A percentile compares a stretch with the other conserved stretches of the same genome.
Conservation (phyloP, 352 stramenopile genomes). For the Pythium apleroticum region DNA sequence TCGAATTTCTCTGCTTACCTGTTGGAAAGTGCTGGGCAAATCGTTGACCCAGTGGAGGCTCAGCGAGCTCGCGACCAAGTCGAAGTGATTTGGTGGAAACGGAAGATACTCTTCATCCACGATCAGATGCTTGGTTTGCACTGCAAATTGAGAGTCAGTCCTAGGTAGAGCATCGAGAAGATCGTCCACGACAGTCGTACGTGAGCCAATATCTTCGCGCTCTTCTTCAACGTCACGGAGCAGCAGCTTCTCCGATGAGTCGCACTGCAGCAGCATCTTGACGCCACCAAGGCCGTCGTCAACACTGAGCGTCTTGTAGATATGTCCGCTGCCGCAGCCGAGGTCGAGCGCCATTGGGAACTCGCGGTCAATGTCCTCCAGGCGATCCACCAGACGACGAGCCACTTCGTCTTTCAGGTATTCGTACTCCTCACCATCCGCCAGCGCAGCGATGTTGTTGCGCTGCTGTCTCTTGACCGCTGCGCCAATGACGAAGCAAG, state of each 20-base stretch:
- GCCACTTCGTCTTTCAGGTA: conserved; percentile 88
- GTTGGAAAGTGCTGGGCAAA: conserved; percentile 84
- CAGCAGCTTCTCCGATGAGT: conserved; percentile 74
- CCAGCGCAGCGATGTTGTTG: conserved; percentile 66
- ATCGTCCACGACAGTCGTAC: conserved; percentile 13
- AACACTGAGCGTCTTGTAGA: conserved; percentile 79
- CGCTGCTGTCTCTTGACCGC: conserved; percentile 78
- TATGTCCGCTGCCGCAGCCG: conserved; percentile 74
- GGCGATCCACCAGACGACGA: conserved; percentile 73
- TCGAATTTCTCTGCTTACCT: too few relatives aligned
- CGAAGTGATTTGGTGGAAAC: conserved; percentile 95
- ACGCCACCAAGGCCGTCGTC: conserved; percentile 75
- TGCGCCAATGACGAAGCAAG: too few relatives aligned
- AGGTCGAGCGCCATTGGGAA: conserved; percentile 82
- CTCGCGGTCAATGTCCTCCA: conserved; percentile 83
- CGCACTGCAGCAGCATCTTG: conserved; percentile 76
- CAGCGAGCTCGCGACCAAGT: conserved; percentile 95
- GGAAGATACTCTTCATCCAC: conserved; percentile 94
- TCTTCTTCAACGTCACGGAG: conserved; percentile 54
- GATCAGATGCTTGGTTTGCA: conserved; percentile 69
- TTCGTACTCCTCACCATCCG: conserved; percentile 74
- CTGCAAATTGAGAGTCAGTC: conserved; percentile 29
- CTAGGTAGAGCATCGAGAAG: too few relatives aligned
- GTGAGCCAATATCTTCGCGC: conserved; percentile 20
- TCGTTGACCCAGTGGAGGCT: conserved; percentile 98